These are phyloP conservation scores for Salix udensis DNA, from an alignment of 345 rosid genomes.

Conservation along the genomic window DNA sequence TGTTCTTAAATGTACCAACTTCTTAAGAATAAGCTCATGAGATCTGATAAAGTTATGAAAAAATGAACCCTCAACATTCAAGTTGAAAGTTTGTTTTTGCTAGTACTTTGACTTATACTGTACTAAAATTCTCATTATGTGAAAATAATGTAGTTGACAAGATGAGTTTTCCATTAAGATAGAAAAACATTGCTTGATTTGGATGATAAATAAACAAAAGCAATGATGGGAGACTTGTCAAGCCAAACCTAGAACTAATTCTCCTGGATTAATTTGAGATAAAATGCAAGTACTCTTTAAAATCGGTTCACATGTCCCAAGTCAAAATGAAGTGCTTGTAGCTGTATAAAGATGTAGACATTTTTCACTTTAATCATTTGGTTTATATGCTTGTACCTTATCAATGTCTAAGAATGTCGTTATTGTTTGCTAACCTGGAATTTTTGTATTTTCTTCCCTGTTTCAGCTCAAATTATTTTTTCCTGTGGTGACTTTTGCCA, in stretches of 20 bases:
- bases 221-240: neutral
- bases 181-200: too few species aligned
- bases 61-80: neutral
- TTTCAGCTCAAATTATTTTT: conserved; percentile 85
- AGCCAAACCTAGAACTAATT: neutral
- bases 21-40: neutral
- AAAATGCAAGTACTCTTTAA: neutral
- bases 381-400: neutral
- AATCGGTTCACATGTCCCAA: neutral
- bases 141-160: too few species aligned
- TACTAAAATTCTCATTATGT: too few species aligned
- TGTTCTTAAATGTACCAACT: too few species aligned
- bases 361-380: neutral
- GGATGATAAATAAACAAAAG: neutral
- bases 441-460: conserved; percentile 8
- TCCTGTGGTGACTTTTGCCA: conserved; percentile 88
- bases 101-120: neutral
- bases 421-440: neutral
- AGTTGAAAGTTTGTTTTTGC: neutral
- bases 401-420: neutral
- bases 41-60: neutral
- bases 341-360: too few species aligned
- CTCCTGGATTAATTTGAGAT: neutral
- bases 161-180: too few species aligned
- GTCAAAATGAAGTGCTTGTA: neutral